phyloP scores from a whole-genome alignment of 129 eudicot species.

The Artemisia annua region DNA sequence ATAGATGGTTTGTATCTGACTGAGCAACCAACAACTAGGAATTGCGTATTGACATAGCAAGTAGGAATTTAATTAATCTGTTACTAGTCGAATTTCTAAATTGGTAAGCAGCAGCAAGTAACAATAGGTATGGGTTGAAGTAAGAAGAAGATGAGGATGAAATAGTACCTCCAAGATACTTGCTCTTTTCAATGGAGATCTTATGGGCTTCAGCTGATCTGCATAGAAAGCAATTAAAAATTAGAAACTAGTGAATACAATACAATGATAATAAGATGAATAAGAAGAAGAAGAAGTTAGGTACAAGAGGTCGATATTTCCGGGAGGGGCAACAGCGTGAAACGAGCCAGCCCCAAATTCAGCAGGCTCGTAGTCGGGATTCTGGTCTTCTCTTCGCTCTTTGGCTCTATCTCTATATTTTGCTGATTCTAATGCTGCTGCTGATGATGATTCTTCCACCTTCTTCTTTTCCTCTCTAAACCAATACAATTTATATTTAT shows the following conservation, averaged over 20 bases:
- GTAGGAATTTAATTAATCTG: too few species aligned
- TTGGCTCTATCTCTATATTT: conserved; percentile 92
- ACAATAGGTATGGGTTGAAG: too few species aligned
- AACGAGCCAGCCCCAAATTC: conserved; percentile 63
- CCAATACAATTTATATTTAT: not conserved
- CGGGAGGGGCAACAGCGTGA: conserved; percentile 99
- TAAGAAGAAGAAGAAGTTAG: conserved; percentile 23
- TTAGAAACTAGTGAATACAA: conserved; percentile 2
- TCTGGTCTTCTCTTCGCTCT: conserved; percentile 91
- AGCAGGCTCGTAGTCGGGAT: conserved; percentile 78
- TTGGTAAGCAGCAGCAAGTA: too few species aligned
- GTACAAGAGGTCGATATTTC: conserved; percentile 73
- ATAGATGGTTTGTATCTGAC: too few species aligned
- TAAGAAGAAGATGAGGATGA: too few species aligned
- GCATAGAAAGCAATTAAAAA: not conserved
- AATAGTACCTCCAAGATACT: conserved; percentile 86
- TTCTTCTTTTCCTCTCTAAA: conserved; percentile 96
- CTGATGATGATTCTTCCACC: conserved; percentile 65
- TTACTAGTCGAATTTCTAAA: too few species aligned
- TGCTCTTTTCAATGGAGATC: conserved; percentile 92
- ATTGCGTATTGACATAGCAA: too few species aligned
- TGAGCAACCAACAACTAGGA: too few species aligned
- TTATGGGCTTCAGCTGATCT: conserved; percentile 93
- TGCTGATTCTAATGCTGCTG: conserved; percentile 25
- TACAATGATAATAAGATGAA: not conserved